phyloP scores from a whole-genome alignment of 2,329 filamentous ascomycete genomes.

The Neoascochyta sp. region DNA sequence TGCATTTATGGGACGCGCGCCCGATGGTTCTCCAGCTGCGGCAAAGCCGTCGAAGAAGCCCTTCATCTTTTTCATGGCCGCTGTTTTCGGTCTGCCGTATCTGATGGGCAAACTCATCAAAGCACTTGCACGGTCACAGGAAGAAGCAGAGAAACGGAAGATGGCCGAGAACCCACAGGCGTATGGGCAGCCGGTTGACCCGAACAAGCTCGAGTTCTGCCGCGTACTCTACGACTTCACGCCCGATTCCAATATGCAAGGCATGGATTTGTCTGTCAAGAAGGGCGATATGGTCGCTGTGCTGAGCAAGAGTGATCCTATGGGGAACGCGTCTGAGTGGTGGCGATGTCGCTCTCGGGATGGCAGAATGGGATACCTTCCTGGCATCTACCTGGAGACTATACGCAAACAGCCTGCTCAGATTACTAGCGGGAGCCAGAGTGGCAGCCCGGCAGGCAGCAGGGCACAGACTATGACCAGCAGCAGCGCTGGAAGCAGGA shows the following conservation, averaged over 20 bases:
- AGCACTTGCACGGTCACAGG: constrained; percentile 75
- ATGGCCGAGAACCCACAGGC: constrained; percentile 50
- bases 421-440: constrained; percentile 43
- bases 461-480: constrained; percentile 56
- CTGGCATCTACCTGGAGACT: constrained; percentile 81
- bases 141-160: constrained; percentile 70
- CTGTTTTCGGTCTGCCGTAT: constrained; percentile 92
- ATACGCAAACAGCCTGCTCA: constrained; percentile 54
- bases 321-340: constrained; percentile 92
- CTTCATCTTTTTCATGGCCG: constrained; percentile 90
- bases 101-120: constrained; percentile 95
- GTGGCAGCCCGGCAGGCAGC: constrained; percentile 45
- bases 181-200: constrained; percentile 63
- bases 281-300: constrained; percentile 96
- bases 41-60: constrained; percentile 87
- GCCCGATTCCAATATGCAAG: constrained; percentile 65
- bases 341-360: constrained; percentile 92
- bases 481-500: constrained; percentile 39
- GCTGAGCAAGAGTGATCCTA: constrained; percentile 84
- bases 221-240: constrained; percentile 91
- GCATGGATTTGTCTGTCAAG: constrained; percentile 84
- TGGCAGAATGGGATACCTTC: constrained; percentile 86
- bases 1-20: constrained; percentile 70
- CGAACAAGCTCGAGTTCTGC: constrained; percentile 92
- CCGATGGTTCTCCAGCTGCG: constrained; percentile 61